A percentile compares a stretch with the other conserved stretches of the same genome.
phyloP scores from a whole-genome alignment of 192 early-diverging fungal species.

The Coemansia sp. region DNA sequence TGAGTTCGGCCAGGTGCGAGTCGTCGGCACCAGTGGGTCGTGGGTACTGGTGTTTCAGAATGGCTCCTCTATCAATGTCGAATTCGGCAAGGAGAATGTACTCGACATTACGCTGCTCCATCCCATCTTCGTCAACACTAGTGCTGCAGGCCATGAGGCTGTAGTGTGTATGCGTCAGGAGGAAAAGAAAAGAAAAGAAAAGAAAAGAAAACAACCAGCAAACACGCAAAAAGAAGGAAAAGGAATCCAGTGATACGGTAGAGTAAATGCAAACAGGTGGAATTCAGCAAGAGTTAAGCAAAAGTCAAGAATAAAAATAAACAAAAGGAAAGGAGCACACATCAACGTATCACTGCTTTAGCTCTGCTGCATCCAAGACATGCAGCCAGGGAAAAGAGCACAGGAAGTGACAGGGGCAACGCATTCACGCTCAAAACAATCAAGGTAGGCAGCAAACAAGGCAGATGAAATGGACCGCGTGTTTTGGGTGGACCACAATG shows the following conservation, averaged over 20 bases:
- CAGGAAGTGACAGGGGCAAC: too few species aligned
- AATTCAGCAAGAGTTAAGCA: background rate
- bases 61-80: slow-evolving; percentile 91
- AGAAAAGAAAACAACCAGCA: background rate
- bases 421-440: too few species aligned
- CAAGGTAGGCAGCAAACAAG: too few species aligned
- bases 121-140: slow-evolving; percentile 14
- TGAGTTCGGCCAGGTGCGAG: slow-evolving; percentile 87
- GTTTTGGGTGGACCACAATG: too few species aligned
- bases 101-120: slow-evolving; percentile 62
- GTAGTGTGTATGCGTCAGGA: background rate
- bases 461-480: too few species aligned
- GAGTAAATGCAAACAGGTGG: background rate
- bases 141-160: slow-evolving; percentile 19
- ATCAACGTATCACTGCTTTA: background rate
- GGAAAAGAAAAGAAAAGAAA: background rate
- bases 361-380: background rate
- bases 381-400: background rate
- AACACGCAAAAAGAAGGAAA: slow-evolving; percentile 6
- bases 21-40: slow-evolving; percentile 77
- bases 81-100: slow-evolving; percentile 93
- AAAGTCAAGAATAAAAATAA: background rate
- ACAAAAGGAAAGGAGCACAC: background rate
- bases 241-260: background rate
- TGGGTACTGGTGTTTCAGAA: slow-evolving; percentile 87